Percentiles rank a stretch among this genome's conserved stretches.
Conservation (phyloP, 768 basidiomycete species). For the Tephrocybe sp. region DNA sequence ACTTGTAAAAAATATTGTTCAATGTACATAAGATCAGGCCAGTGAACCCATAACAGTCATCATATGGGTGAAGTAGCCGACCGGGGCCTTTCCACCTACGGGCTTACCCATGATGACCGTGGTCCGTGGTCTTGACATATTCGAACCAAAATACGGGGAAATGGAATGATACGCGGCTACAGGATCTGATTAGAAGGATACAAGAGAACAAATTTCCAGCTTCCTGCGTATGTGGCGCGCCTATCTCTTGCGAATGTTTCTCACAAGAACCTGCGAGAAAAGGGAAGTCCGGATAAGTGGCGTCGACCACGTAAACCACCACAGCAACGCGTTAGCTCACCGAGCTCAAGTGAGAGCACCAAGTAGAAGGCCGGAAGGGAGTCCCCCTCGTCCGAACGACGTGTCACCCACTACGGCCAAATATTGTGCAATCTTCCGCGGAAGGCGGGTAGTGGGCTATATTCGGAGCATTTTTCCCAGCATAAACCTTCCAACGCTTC, state of each 20-base stretch:
- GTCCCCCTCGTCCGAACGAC: conserved; percentile 32
- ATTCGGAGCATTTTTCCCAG: conserved; percentile 35
- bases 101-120: conserved; percentile 18
- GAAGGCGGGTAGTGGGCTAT: conserved; percentile 40
- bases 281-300: conserved; percentile 40
- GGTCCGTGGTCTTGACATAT: conserved; percentile 18
- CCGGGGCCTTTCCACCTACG: conserved; percentile 18
- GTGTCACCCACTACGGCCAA: conserved; percentile 30
- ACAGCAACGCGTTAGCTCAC: conserved; percentile 29
- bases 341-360: conserved; percentile 24
- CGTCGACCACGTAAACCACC: conserved; percentile 39
- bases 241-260: conserved; percentile 11
- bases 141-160: conserved; percentile 16
- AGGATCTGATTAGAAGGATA: conserved; percentile 28
- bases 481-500: conserved; percentile 38
- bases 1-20: conserved; percentile 10
- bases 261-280: conserved; percentile 21
- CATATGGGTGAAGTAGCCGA: conserved; percentile 27
- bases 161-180: conserved; percentile 20
- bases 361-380: conserved; percentile 26
- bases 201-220: conserved; percentile 2
- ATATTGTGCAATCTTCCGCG: conserved; percentile 44
- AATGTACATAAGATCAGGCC: no score
- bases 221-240: conserved; percentile 29
- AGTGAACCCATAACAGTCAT: conserved; percentile 16